These are phyloP conservation scores for Epichloe glyceriae DNA, from an alignment of 2,329 filamentous ascomycete genomes.

Conservation along the genomic window DNA sequence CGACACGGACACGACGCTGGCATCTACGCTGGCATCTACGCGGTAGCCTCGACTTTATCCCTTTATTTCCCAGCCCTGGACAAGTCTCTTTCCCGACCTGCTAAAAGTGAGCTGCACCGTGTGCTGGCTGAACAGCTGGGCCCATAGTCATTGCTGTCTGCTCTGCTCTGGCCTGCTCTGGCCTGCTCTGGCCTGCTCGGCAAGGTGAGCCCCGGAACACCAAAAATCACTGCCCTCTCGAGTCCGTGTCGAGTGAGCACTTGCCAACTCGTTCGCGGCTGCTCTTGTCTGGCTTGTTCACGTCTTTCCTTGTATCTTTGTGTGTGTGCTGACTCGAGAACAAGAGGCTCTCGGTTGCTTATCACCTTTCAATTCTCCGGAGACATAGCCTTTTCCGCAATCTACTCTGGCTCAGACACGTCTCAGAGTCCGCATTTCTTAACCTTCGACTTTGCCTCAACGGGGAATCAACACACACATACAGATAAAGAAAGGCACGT, in stretches of 20 bases:
- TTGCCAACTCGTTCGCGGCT: neutral
- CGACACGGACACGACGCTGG: neutral
- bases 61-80: neutral
- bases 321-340: neutral
- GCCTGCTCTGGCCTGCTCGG: neutral
- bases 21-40: neutral
- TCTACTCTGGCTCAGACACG: slow-evolving; percentile 6
- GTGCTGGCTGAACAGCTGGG: neutral
- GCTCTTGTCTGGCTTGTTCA: neutral
- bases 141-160: neutral
- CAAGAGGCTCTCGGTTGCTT: neutral
- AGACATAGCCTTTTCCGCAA: neutral
- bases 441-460: neutral
- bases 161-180: neutral
- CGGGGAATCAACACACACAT: slow-evolving; percentile 1
- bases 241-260: neutral
- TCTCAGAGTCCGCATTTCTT: slow-evolving; percentile 7
- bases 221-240: neutral
- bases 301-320: neutral
- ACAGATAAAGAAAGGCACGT: neutral
- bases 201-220: neutral
- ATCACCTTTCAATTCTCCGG: neutral
- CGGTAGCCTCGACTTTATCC: neutral
- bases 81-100: neutral
- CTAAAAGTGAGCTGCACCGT: neutral